Base-by-base conservation (phyloP, 768 basidiomycete genomes). In the Suillus sp. region DNA sequence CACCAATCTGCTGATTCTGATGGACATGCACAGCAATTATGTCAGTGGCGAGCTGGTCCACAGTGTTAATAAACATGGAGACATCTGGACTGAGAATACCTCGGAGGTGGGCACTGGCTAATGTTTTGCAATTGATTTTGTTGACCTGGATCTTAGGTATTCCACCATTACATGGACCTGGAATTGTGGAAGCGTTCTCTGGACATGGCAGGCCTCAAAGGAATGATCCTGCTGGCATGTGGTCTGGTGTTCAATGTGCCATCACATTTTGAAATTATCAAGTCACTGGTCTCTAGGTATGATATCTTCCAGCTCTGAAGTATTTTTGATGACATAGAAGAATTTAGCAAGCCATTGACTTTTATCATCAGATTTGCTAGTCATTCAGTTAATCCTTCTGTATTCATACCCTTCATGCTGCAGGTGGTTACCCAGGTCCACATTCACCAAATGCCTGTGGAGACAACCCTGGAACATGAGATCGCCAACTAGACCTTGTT, bases 361-460 rank as follows among this genome's bases (percentile, higher is more conserved):
- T 45, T 45, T 2, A 22, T 45, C n/a, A 22, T 22, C 8, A 11
- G 43, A n/a, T 45, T 45, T 2, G 22, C 43, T 11, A n/a, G n/a
- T 11, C 43, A 45, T 13, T 45, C 10, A 1, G 43, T 45, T 45
- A n/a, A 45, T 11, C 43, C 43, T 1, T 45, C 43, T 0, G 10
- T 45, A n/a, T n/a, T 45, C 43, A 45, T 45, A n/a, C 43, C 43
- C n/a, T 45, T 45, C 43, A 45, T 45, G n/a, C n/a, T 45, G 10
- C 1, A 4, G n/a, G 2, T 11, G n/a, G 22, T 45, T 4, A 11
- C 22, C 10, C 10, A 45, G 43, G n/a, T 45, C 43, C 22, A 45
- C n/a, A 45, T 45, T 13, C 43, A 45, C 11, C 43, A 13, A 9
- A 11, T 22, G n/a, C 43, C 43, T 45, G 43, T 45, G 3, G 3